phyloP scores from a whole-genome alignment of 805 yeast genomes.

The Myxozyma lipomycoides region DNA sequence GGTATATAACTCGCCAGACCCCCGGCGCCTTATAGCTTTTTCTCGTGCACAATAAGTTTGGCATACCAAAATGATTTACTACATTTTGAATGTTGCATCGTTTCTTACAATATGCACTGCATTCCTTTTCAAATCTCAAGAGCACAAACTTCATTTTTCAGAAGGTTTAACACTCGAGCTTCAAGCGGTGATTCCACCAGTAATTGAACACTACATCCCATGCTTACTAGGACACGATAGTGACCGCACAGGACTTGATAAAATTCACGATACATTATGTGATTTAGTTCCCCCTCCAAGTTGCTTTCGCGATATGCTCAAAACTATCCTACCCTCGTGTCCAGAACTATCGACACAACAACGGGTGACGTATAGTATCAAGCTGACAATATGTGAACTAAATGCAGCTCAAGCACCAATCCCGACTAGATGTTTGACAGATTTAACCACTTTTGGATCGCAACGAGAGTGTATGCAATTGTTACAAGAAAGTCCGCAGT shows the following conservation, averaged over 20 bases:
- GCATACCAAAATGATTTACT: too few relatives aligned
- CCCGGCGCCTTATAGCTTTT: too few relatives aligned
- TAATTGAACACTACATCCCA: background rate
- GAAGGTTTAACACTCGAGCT: background rate
- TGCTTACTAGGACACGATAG: background rate
- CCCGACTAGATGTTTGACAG: conserved; percentile 11
- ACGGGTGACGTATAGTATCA: conserved; percentile 19
- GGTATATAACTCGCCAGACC: too few relatives aligned
- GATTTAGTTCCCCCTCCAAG: conserved; percentile 26
- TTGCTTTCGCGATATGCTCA: conserved; percentile 21
- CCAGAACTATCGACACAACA: conserved; percentile 10
- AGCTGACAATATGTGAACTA: conserved; percentile 28
- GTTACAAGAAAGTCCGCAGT: conserved; percentile 24
- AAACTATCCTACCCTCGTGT: conserved; percentile 15
- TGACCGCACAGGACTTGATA: background rate
- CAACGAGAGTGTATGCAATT: conserved; percentile 15
- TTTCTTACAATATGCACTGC: too few relatives aligned
- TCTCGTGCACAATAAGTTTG: too few relatives aligned
- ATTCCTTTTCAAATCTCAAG: conserved; percentile 36
- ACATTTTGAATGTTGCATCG: too few relatives aligned
- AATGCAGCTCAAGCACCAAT: conserved; percentile 14
- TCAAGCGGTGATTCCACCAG: background rate
- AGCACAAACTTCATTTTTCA: conserved; percentile 28
- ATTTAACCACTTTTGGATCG: background rate
- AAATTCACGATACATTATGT: conserved; percentile 12